Evolutionary conservation across 2,329 filamentous ascomycete genomes (phyloP).

Genomic region (Penicillium sp.): DNA sequence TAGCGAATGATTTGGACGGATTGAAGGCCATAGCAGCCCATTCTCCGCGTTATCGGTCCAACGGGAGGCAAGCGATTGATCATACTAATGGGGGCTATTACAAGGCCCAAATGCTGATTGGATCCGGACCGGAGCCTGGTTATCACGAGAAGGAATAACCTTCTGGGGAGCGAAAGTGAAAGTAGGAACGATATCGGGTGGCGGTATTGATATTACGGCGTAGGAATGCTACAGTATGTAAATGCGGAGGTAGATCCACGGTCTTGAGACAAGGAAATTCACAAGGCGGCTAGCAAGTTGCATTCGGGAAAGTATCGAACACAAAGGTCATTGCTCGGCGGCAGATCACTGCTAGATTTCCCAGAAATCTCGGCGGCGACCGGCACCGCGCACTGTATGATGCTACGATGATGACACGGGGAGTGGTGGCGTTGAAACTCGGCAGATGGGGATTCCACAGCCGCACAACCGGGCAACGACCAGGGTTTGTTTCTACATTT

Average conservation of each 20-base stretch:
- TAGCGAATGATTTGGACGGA: constrained; percentile 8
- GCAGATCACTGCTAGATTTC: constrained; percentile 9
- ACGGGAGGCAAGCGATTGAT: constrained; percentile 21
- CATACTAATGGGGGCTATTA: constrained; percentile 6
- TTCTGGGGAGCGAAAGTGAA: background rate
- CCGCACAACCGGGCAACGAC: background rate
- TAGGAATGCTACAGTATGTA: background rate
- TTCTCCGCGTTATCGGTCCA: constrained; percentile 25
- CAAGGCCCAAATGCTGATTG: constrained; percentile 9
- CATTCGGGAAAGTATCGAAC: background rate
- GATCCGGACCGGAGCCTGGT: background rate
- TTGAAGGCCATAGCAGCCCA: background rate
- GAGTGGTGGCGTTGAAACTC: constrained; percentile 16
- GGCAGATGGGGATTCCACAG: constrained; percentile 6
- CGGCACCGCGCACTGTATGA: constrained; percentile 18
- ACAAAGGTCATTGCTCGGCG: background rate
- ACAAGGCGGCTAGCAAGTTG: background rate
- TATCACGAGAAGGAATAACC: background rate
- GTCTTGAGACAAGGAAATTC: background rate
- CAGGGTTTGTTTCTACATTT: background rate
- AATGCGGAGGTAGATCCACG: constrained; percentile 4
- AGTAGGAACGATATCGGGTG: background rate
- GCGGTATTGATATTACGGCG: constrained; percentile 6
- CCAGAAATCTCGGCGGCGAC: constrained; percentile 17
- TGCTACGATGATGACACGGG: constrained; percentile 26